Conservation (phyloP, 257 asterid species). For the Nicotiana noctiflora region DNA sequence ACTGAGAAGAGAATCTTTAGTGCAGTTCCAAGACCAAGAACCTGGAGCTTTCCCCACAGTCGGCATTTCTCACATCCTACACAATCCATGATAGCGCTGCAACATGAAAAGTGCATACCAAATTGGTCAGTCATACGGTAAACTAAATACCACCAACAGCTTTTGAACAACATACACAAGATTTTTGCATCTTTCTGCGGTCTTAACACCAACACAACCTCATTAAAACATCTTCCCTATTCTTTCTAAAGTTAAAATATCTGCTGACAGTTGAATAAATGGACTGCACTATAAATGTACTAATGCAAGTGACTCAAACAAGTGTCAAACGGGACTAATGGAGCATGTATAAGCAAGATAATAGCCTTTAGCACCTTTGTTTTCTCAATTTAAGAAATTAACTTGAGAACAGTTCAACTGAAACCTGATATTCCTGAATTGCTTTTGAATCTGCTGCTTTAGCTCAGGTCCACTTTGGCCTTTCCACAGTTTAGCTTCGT, state of each 20-base stretch:
- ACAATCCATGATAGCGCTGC: constrained; percentile 91
- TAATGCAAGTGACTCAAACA: not conserved
- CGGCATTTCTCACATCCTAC: constrained; percentile 98
- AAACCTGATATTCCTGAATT: constrained; percentile 87
- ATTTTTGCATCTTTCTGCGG: not conserved
- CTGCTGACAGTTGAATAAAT: not conserved
- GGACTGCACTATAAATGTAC: not conserved
- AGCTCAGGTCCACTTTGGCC: constrained; percentile 94
- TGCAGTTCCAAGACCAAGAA: constrained; percentile 96
- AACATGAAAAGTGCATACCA: constrained; percentile 9
- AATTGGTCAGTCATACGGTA: not conserved
- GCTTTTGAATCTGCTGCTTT: constrained; percentile 75
- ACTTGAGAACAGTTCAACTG: not conserved
- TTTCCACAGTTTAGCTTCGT: constrained; percentile 94
- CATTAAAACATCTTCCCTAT: not conserved
- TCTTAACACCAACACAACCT: not conserved
- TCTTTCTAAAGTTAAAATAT: not conserved
- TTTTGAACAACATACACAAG: not conserved
- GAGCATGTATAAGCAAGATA: not conserved
- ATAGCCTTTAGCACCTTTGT: not conserved
- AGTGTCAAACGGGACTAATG: not conserved
- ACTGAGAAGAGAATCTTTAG: constrained; percentile 82
- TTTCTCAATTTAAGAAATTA: not conserved
- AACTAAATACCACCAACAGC: not conserved
- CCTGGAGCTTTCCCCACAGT: constrained; percentile 95